A percentile compares a stretch with the other conserved stretches of the same genome.
Conservation (phyloP, 2,329 filamentous ascomycete genomes). For the Cercospora citrullina region DNA sequence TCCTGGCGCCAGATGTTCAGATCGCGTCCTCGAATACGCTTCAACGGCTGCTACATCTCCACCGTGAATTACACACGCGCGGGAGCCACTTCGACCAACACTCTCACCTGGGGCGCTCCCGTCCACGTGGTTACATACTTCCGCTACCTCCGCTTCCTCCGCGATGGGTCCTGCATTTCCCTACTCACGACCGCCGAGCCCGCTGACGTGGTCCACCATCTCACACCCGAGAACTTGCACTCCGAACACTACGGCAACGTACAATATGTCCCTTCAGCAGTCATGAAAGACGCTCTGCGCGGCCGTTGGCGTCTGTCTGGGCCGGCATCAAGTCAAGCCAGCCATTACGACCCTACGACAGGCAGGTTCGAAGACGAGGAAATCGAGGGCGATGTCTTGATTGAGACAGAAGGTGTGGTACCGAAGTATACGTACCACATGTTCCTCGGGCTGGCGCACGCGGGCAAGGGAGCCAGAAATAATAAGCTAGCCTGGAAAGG, state of each 20-base stretch:
- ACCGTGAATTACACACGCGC: conserved; percentile 92
- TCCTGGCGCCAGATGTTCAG: conserved; percentile 70
- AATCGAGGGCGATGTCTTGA: conserved; percentile 66
- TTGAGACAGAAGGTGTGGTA: conserved; percentile 84
- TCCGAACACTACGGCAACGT: conserved; percentile 42
- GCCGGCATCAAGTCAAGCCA: conserved; percentile 36
- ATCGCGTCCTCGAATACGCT: conserved; percentile 79
- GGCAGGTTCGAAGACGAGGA: conserved; percentile 44
- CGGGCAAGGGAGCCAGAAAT: conserved; percentile 64
- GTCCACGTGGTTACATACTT: conserved; percentile 98
- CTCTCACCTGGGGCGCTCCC: conserved; percentile 74
- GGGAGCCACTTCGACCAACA: conserved; percentile 70
- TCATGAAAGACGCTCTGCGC: conserved; percentile 68
- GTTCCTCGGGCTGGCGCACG: conserved; percentile 69
- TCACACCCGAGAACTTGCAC: conserved; percentile 69
- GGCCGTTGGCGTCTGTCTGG: conserved; percentile 68
- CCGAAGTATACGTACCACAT: conserved; percentile 82
- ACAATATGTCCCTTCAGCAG: conserved; percentile 43
- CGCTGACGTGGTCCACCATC: conserved; percentile 79
- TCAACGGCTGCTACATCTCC: conserved; percentile 94
- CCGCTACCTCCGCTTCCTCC: conserved; percentile 92
- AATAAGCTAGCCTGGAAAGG: conserved; percentile 87
- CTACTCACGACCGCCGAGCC: conserved; percentile 81
- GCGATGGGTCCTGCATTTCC: conserved; percentile 79
- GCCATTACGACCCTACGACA: conserved; percentile 21